Evolutionary conservation across 306 rosid genomes (phyloP).

Genomic region (Styphnolobium japonicum): DNA sequence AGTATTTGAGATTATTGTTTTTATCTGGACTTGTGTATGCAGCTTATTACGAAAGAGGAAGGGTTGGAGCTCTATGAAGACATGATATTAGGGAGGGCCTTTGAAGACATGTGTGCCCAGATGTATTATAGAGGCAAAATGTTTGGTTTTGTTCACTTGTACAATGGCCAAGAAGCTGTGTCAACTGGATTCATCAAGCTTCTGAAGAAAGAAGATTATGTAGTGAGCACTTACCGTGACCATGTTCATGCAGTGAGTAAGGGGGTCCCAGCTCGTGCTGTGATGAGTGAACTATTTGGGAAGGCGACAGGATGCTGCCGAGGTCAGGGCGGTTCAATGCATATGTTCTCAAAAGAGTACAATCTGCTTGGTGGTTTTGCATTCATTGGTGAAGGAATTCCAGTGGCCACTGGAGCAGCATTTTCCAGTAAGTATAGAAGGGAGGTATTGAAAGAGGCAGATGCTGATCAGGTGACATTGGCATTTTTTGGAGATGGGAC

Average conservation of each 20-base stretch:
- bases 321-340: conserved; percentile 99
- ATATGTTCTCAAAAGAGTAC: conserved; percentile 94
- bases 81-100: conserved; percentile 86
- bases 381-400: conserved; percentile 98
- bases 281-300: conserved; percentile 99
- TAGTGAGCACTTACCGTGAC: conserved; percentile 94
- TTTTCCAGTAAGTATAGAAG: conserved; percentile 79
- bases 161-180: conserved; percentile 99
- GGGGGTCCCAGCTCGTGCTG: conserved; percentile 88
- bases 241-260: conserved; percentile 98
- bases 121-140: conserved; percentile 96
- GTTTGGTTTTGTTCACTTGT: conserved; percentile 98
- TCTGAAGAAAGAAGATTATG: conserved; percentile 69
- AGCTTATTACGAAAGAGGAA: conserved; percentile 91
- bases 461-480: conserved; percentile 70
- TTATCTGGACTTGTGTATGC: conserved; percentile 23
- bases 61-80: conserved; percentile 90
- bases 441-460: conserved; percentile 74
- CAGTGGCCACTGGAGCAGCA: conserved; percentile 96
- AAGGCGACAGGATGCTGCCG: conserved; percentile 96
- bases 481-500: conserved; percentile 99
- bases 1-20: conserved; percentile 22
- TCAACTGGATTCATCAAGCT: conserved; percentile 95
- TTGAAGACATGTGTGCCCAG: conserved; percentile 99
- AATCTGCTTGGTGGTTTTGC: conserved; percentile 93